Base-by-base conservation (phyloP, 2,329 filamentous ascomycete species). In the Alternaria sp. region DNA sequence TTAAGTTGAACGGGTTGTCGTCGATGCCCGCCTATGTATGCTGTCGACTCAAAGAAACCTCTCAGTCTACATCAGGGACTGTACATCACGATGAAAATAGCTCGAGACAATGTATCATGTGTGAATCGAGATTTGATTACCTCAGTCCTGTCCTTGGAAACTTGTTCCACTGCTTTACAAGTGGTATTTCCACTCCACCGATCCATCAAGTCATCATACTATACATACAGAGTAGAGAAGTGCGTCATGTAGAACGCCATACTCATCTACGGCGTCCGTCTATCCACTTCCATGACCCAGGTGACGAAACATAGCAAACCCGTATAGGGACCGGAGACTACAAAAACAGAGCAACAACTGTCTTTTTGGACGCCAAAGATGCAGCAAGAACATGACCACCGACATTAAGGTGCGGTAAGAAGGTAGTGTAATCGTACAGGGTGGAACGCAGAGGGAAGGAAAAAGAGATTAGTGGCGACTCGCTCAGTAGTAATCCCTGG, bases 401-500 rank as follows among this genome's bases (percentile, higher is more conserved):
- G 66, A 60, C 52, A 56, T 45, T 51, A 69, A 69, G 46, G 65
- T 62, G 69, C 60, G 58, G 66, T 56, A 62, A 46, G 62, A 49
- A 63, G 28, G 62, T 66, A 21, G 28, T 50, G 54, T 68, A 65
- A 58, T 71, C 61, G 61, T 72, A 74, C 67, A 72, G 59, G 43
- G 46, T 44, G 40, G 30, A 23, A 36, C 6, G 30, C 43, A 19
- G 52, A 50, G 56, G 23, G 32, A 60, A 62, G 13, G 36, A 57
- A 57, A 54, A 57, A 43, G 54, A 26, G 44, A 21, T 13, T 36
- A 46, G 30, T 19, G 21, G 49, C 43, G 63, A 67, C 36, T 61
- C 15, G 49, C 64, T 88, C 84, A 92, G 69, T 91, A 89, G 74
- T 91, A 98, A 83, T 99, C 96, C 76, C 96, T 89, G 59, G 92